Evolutionary conservation across 768 basidiomycete species (phyloP).

Genomic region (Termitomyces sp.): DNA sequence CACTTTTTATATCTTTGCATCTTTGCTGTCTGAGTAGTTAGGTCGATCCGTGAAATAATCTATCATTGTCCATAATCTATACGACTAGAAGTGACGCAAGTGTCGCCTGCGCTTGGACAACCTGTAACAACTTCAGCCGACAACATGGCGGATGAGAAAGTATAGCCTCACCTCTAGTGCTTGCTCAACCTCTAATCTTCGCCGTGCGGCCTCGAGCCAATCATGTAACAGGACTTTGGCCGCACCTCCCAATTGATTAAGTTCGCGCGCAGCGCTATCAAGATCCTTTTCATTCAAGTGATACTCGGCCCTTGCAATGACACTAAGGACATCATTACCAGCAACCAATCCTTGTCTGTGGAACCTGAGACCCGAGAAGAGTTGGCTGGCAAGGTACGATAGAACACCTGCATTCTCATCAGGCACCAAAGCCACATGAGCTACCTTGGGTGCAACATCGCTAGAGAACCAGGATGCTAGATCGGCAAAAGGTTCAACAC

Average conservation of each 20-base stretch:
- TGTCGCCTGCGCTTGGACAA: slow-evolving; percentile 82
- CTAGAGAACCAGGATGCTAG: slow-evolving; percentile 89
- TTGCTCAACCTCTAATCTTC: slow-evolving; percentile 87
- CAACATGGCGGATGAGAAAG: not conserved
- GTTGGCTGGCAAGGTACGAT: slow-evolving; percentile 79
- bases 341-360: slow-evolving; percentile 73
- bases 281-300: slow-evolving; percentile 91
- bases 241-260: slow-evolving; percentile 86
- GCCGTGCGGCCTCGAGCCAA: slow-evolving; percentile 89
- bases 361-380: slow-evolving; percentile 75
- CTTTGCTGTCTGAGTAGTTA: not conserved
- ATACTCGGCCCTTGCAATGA: slow-evolving; percentile 85
- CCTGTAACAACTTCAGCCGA: slow-evolving; percentile 35
- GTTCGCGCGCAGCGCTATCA: slow-evolving; percentile 83
- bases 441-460: slow-evolving; percentile 79
- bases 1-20: not conserved
- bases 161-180: slow-evolving; percentile 68
- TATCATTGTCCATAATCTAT: slow-evolving; percentile 35
- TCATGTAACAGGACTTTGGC: slow-evolving; percentile 72
- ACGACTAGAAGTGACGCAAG: slow-evolving; percentile 76
- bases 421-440: slow-evolving; percentile 89
- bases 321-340: slow-evolving; percentile 83
- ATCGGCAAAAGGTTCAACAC: slow-evolving; percentile 85
- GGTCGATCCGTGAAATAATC: slow-evolving; percentile 4
- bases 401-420: slow-evolving; percentile 86